Conservation (phyloP, 805 yeast genomes). For the Ogataea trehalophila region DNA sequence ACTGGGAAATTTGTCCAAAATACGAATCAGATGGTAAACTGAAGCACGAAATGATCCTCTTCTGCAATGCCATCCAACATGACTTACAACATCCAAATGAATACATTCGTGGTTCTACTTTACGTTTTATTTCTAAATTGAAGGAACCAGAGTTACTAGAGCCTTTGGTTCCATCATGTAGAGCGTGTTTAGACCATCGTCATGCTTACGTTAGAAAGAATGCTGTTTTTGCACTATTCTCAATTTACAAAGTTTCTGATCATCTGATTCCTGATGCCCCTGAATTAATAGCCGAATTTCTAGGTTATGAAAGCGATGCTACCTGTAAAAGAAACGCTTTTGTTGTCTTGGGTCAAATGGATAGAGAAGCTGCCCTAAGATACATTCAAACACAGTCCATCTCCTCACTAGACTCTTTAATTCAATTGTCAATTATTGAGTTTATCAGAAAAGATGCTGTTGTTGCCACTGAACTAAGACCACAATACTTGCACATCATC, state of each 20-base stretch:
- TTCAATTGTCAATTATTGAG: slow-evolving; percentile 87
- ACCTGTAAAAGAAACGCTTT: slow-evolving; percentile 96
- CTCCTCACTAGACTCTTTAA: slow-evolving; percentile 67
- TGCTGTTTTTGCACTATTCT: slow-evolving; percentile 85
- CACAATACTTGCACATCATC: slow-evolving; percentile 68
- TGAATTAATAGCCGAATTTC: slow-evolving; percentile 67
- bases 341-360: slow-evolving; percentile 74
- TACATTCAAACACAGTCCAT: slow-evolving; percentile 72
- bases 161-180: slow-evolving; percentile 89
- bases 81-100: slow-evolving; percentile 98
- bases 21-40: slow-evolving; percentile 81
- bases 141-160: slow-evolving; percentile 92
- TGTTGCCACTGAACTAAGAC: slow-evolving; percentile 55
- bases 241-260: slow-evolving; percentile 77
- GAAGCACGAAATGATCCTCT: slow-evolving; percentile 97
- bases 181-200: slow-evolving; percentile 89
- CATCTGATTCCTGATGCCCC: slow-evolving; percentile 95
- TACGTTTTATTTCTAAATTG: slow-evolving; percentile 85
- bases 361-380: slow-evolving; percentile 78
- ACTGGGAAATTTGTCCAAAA: slow-evolving; percentile 98
- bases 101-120: slow-evolving; percentile 90
- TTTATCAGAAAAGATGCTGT: slow-evolving; percentile 82
- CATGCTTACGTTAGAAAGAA: slow-evolving; percentile 98
- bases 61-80: slow-evolving; percentile 95
- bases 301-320: slow-evolving; percentile 81